phyloP scores from a whole-genome alignment of 2,329 filamentous ascomycete genomes.

The Tolypocladium nubicola region DNA sequence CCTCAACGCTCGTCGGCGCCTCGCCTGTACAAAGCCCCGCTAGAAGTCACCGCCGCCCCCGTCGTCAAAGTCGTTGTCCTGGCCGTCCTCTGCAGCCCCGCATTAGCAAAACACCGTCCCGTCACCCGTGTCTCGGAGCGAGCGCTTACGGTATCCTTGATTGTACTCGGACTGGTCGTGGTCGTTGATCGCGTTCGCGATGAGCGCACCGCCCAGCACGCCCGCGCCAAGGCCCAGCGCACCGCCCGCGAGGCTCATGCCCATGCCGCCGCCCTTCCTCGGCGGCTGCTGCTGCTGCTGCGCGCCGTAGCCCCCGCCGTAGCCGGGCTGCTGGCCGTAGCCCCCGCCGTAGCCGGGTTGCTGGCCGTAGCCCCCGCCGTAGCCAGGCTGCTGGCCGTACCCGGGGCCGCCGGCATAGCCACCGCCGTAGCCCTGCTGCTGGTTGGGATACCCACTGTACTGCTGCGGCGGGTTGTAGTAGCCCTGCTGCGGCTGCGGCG shows the following conservation, averaged over 20 bases:
- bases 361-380: conserved; percentile 21
- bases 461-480: conserved; percentile 18
- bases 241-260: conserved; percentile 60
- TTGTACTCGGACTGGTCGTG: conserved; percentile 46
- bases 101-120: conserved; percentile 6
- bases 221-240: conserved; percentile 75
- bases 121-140: background rate
- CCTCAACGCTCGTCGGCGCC: background rate
- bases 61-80: conserved; percentile 17
- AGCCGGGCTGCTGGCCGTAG: conserved; percentile 8
- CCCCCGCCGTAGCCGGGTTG: background rate
- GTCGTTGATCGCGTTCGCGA: conserved; percentile 58
- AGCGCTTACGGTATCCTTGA: conserved; percentile 29
- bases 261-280: conserved; percentile 24
- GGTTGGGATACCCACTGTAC: conserved; percentile 8
- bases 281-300: conserved; percentile 18
- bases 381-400: conserved; percentile 14
- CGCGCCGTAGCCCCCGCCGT: conserved; percentile 22
- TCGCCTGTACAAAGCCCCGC: background rate
- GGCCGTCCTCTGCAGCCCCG: conserved; percentile 15
- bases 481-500: conserved; percentile 9
- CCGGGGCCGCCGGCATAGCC: conserved; percentile 4
- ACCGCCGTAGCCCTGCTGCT: conserved; percentile 2
- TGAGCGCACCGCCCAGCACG: conserved; percentile 63
- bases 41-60: conserved; percentile 8